Evolutionary conservation across 805 yeast genomes (phyloP), one percentile per base, ranked within the genome.

Genomic region (Ogataea pini): DNA sequence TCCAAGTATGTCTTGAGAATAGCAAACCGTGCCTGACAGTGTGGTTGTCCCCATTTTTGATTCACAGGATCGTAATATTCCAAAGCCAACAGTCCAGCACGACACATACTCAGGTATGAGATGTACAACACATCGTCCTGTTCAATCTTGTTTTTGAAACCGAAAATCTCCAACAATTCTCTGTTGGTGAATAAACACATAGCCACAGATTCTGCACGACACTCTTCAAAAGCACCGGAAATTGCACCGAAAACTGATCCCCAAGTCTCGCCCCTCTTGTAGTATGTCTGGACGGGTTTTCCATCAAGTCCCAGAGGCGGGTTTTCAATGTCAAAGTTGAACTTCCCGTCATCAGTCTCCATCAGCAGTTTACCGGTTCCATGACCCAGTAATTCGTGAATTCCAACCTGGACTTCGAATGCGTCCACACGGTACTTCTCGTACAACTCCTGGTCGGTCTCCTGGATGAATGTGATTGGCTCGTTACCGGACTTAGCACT

Each of bases 401-500:
- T 85, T 47, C 96, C 97, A 43, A 89, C 97, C 70, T 89, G 96
- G 37, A 89, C 94, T 68, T 89, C 96, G 65, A 89, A 89, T 0
- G 96, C 85, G 41, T 86, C 91, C 40, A 80, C 85, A 61, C 89
- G 77, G 72, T 85, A 85, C 63, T 84, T 79, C 51, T 83, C 79
- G 71, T 78, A 89, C 37, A 82, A 61, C 9, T 72, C 83, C 51
- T 75, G 78, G 47, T 82, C 77, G 10, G 69, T 65, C 3, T 75
- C 77, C 34, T 67, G 61, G 47, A 89, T 71, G 62, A 89, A 89
- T 13, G 89, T 83, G 54, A 85, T 75, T 33, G 83, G 83, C 55
- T 83, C 85, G 57, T 80, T 81, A 42, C 79, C 76, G 1, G 92
- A 82, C 52, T 82, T 82, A 19, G 96, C 88, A 55, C 83, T 81